Evolutionary conservation across 768 basidiomycete genomes (phyloP).

Genomic region (Pleurotus pulmonarius): DNA sequence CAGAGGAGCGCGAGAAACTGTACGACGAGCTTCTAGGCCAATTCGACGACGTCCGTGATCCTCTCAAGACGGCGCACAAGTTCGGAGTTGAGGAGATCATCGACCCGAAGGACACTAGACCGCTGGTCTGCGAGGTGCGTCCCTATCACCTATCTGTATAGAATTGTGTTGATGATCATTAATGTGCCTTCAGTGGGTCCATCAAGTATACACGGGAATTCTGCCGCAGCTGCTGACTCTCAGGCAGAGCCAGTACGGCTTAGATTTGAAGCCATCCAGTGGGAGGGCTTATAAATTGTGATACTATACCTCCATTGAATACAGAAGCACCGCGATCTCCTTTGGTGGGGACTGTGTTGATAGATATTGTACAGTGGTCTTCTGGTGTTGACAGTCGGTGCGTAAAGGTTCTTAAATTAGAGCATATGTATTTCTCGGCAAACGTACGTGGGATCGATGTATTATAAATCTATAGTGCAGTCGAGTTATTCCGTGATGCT

Average conservation of each 20-base stretch:
- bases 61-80: conserved; percentile 32
- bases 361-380: no score
- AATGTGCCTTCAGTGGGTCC: conserved; percentile 28
- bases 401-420: no score
- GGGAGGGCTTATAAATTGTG: conserved; percentile 23
- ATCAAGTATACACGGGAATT: conserved; percentile 27
- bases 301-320: neutral
- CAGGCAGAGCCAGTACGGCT: conserved; percentile 23
- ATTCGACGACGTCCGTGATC: conserved; percentile 34
- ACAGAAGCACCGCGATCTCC: no score
- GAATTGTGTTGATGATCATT: neutral
- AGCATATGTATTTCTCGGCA: no score
- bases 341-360: no score
- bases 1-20: conserved; percentile 28
- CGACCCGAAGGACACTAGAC: conserved; percentile 35
- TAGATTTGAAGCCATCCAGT: conserved; percentile 24
- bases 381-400: no score
- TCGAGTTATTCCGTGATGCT: no score
- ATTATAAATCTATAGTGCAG: no score
- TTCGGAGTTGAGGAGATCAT: conserved; percentile 40
- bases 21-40: conserved; percentile 29
- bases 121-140: conserved; percentile 32
- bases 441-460: no score
- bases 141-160: no score
- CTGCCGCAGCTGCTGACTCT: conserved; percentile 28